Base-by-base conservation (phyloP, 2,329 filamentous ascomycete genomes). In the Fusarium sp. region DNA sequence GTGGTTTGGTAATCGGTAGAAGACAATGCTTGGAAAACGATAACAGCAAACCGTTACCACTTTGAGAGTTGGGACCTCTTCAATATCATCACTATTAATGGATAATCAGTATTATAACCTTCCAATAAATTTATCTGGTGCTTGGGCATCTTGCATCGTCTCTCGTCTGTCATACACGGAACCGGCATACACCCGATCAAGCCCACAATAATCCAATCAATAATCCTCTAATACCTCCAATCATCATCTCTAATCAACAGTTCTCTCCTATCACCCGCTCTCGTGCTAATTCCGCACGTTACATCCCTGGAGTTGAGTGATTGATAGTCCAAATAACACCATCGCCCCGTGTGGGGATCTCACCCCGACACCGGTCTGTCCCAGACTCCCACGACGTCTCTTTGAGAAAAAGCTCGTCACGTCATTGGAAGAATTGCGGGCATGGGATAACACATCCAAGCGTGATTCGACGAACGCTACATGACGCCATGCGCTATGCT, bases 301-400 rank as follows among this genome's bases (percentile, higher is more conserved):
- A 4, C 39, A 71, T 48, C 65, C 52, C 41, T 51, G 35, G 37
- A n/a, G 55, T 76, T 76, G 72, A 69, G 74, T 76, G 66, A 76
- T 76, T 63, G 67, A 75, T 66, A 66, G 70, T 60, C 74, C 55
- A 76, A 75, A 76, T 76, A 76, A 76, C 74, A 76, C 69, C 74
- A 76, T 76, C 74, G 74, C 52, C 23, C 29, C 35, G 37, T 66
- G 74, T 73, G 74, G 73, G 57, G 70, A 62, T 65, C 66, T 51
- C 52, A 60, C 60, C 65, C 72, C 73, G 70, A 73, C 65, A 72
- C 72, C 73, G 72, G 73, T 57, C 44, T 25, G n/a, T n/a, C n/a
- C n/a, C n/a, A n/a, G n/a, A n/a, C 18, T 63, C 27, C 54, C 37
- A 59, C 59, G 56, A 60, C 35, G 56, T 52, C 60, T 57, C 54